phyloP scores from a whole-genome alignment of 768 basidiomycete species.

The Pisolithus microcarpus region DNA sequence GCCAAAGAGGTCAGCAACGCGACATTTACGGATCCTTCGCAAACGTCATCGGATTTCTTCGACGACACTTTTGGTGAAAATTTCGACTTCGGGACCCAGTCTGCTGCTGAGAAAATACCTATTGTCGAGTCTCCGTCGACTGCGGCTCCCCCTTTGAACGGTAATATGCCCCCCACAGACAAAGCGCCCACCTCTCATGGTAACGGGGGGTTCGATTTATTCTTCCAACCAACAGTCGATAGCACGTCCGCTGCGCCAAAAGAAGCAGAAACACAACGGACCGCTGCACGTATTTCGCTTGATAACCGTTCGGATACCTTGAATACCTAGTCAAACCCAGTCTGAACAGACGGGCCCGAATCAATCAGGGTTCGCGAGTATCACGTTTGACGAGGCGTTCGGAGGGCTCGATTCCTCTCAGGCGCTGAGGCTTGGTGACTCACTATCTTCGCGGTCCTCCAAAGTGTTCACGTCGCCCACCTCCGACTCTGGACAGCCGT shows the following conservation, averaged over 20 bases:
- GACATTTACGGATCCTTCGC: conserved; percentile 31
- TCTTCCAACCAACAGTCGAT: conserved; percentile 11
- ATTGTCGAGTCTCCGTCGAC: conserved; percentile 23
- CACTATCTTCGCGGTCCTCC: conserved; percentile 31
- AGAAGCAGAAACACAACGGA: conserved; percentile 12
- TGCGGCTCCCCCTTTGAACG: conserved; percentile 19
- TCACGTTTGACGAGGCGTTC: conserved; percentile 54
- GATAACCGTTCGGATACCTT: conserved; percentile 35
- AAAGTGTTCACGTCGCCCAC: conserved; percentile 19
- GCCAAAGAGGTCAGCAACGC: conserved; percentile 68
- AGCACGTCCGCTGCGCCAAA: conserved; percentile 6
- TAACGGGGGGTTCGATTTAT: conserved; percentile 9
- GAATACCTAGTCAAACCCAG: conserved; percentile 4
- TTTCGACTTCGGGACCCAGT: conserved; percentile 47
- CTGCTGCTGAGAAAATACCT: conserved; percentile 30
- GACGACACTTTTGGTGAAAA: conserved; percentile 58
- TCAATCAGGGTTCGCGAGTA: conserved; percentile 10
- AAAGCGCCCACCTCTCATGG: conserved; percentile 2
- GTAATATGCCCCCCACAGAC: conserved; percentile 10
- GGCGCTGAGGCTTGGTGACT: conserved; percentile 34
- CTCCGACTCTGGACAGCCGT: conserved; percentile 21
- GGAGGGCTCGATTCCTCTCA: conserved; percentile 35
- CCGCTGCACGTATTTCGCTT: conserved; percentile 30
- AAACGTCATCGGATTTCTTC: conserved; percentile 42
- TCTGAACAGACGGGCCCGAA: conserved; percentile 11